These are phyloP conservation scores for Ilyonectria mors-panacis DNA, from an alignment of 2,329 filamentous ascomycete genomes.

Conservation along the genomic window DNA sequence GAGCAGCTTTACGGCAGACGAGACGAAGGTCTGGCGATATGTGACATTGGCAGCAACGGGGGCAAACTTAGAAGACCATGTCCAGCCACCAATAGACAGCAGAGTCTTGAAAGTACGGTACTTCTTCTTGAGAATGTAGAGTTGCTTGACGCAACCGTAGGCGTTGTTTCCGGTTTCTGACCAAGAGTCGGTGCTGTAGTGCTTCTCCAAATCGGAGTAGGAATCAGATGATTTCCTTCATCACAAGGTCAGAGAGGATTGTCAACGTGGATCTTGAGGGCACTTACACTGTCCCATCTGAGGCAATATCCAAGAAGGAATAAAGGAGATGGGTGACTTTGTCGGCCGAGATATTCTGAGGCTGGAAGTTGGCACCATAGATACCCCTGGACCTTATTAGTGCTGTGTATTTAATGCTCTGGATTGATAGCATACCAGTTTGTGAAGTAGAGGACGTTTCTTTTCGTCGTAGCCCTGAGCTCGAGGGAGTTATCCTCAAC, in stretches of 20 bases:
- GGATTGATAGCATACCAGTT: slow-evolving; percentile 61
- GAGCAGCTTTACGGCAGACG: slow-evolving; percentile 77
- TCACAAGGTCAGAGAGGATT: neutral
- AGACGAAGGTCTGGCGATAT: slow-evolving; percentile 77
- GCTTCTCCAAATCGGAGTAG: slow-evolving; percentile 72
- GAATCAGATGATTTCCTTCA: slow-evolving; percentile 49
- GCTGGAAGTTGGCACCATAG: slow-evolving; percentile 81
- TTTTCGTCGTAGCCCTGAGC: slow-evolving; percentile 32
- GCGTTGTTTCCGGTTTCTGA: slow-evolving; percentile 73
- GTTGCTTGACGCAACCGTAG: slow-evolving; percentile 84
- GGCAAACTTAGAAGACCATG: slow-evolving; percentile 70
- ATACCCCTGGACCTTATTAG: slow-evolving; percentile 68
- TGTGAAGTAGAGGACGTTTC: slow-evolving; percentile 67
- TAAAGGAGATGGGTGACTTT: slow-evolving; percentile 83
- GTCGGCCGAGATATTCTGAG: slow-evolving; percentile 76
- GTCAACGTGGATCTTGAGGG: fast-evolving
- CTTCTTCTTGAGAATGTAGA: slow-evolving; percentile 81
- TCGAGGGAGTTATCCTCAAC: slow-evolving; percentile 22
- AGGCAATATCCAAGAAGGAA: slow-evolving; percentile 63
- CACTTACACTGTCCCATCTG: slow-evolving; percentile 63
- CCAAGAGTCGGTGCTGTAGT: slow-evolving; percentile 75
- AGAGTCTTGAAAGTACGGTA: slow-evolving; percentile 84
- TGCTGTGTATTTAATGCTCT: neutral
- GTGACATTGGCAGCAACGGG: slow-evolving; percentile 72
- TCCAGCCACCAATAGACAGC: slow-evolving; percentile 88